Evolutionary conservation across 305 asterid genomes (phyloP).

Genomic region (Fraxinus latifolia): DNA sequence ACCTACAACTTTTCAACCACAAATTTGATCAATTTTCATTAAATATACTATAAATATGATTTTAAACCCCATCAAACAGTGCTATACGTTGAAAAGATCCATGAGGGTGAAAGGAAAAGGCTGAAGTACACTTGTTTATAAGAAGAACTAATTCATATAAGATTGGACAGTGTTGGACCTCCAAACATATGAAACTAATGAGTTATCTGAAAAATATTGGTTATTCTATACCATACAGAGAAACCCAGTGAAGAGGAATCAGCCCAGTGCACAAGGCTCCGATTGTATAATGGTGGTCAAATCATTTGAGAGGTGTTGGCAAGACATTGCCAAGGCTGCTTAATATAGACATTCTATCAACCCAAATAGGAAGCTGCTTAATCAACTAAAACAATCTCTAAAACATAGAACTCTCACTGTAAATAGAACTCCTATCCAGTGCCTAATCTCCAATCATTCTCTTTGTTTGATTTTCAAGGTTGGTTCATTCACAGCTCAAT

Average conservation of each 20-base stretch:
- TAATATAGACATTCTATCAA: background rate
- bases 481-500: background rate
- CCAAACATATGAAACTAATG: background rate
- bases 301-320: background rate
- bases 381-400: background rate
- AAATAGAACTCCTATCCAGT: background rate
- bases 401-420: background rate
- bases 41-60: background rate
- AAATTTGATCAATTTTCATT: background rate
- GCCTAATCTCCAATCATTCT: background rate
- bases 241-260: background rate
- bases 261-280: background rate
- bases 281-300: background rate
- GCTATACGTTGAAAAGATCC: background rate
- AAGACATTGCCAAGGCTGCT: background rate
- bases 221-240: background rate
- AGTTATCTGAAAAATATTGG: background rate
- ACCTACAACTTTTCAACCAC: background rate
- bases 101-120: background rate
- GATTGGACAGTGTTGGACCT: background rate
- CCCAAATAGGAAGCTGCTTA: background rate
- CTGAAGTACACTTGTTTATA: background rate
- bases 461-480: background rate
- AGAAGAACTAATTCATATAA: background rate
- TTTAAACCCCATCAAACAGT: background rate